Evolutionary conservation across 108 stramenopile species (phyloP).

Genomic region (Aurantiochytrium sp.): DNA sequence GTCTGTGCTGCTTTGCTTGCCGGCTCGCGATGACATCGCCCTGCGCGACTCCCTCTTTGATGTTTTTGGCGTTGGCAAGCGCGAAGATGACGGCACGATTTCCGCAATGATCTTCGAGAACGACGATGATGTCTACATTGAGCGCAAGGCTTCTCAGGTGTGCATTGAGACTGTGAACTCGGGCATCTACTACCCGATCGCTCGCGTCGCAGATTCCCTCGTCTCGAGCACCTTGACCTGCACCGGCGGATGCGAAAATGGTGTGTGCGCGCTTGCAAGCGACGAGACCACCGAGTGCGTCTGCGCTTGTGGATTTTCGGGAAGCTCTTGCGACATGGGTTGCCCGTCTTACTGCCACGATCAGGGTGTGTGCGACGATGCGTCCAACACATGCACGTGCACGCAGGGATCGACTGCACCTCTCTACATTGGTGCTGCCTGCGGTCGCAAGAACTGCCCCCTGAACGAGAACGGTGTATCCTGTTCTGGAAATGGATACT

Average conservation of each 20-base stretch:
- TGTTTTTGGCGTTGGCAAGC: not conserved
- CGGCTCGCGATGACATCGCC: not conserved
- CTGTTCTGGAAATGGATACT: not conserved
- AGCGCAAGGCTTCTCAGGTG: not conserved
- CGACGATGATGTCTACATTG: not conserved
- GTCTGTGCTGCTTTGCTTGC: not conserved
- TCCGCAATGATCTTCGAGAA: not conserved
- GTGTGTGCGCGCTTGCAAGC: not conserved
- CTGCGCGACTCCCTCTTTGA: not conserved
- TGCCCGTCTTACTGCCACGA: not conserved
- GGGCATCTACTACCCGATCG: not conserved
- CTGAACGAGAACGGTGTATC: not conserved
- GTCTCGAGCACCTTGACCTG: not conserved
- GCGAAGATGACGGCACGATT: not conserved
- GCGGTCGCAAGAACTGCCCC: not conserved
- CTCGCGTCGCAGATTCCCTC: not conserved
- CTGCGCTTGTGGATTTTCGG: not conserved
- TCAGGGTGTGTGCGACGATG: not conserved
- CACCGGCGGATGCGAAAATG: not conserved
- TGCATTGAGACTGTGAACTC: not conserved
- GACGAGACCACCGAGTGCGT: not conserved
- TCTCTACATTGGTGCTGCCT: not conserved
- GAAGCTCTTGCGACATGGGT: not conserved
- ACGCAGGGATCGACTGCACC: not conserved
- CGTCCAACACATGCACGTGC: not conserved